A percentile compares a stretch with the other conserved stretches of the same genome.
Conservation (phyloP, 2,329 filamentous ascomycete genomes). For the Ophiocordyceps camponoti-floridani region DNA sequence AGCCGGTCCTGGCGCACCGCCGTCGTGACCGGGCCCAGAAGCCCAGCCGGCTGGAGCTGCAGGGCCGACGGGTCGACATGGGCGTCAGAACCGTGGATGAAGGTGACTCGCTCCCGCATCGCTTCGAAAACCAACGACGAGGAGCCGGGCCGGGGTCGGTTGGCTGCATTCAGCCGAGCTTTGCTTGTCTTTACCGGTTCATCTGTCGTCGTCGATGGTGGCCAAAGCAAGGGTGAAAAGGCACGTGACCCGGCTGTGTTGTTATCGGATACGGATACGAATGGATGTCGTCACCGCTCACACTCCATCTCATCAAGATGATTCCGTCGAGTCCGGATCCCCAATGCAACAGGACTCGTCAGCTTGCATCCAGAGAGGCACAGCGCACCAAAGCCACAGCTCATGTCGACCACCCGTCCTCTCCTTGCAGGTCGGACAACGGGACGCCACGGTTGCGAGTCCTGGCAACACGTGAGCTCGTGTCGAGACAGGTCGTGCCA, state of each 20-base stretch:
- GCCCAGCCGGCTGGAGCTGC: constrained; percentile 29
- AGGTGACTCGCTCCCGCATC: constrained; percentile 71
- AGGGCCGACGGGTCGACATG: constrained; percentile 47
- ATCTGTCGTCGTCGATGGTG: no score
- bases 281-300: not conserved
- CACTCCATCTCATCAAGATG: not conserved
- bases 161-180: no score
- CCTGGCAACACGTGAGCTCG: constrained; percentile 3
- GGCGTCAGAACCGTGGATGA: constrained; percentile 47
- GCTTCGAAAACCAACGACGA: no score
- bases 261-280: not conserved
- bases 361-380: not conserved
- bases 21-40: constrained; percentile 38
- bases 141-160: no score
- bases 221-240: no score
- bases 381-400: not conserved
- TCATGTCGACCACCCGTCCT: not conserved
- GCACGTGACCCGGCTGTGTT: no score
- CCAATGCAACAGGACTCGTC: not conserved
- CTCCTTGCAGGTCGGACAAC: not conserved
- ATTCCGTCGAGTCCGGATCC: not conserved
- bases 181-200: no score
- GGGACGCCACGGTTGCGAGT: not conserved
- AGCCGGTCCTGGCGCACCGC: constrained; percentile 64
- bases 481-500: constrained; percentile 1